phyloP scores from a whole-genome alignment of 225 moss, liverwort and hornwort species.

The Pseudoscleropodium purum region DNA sequence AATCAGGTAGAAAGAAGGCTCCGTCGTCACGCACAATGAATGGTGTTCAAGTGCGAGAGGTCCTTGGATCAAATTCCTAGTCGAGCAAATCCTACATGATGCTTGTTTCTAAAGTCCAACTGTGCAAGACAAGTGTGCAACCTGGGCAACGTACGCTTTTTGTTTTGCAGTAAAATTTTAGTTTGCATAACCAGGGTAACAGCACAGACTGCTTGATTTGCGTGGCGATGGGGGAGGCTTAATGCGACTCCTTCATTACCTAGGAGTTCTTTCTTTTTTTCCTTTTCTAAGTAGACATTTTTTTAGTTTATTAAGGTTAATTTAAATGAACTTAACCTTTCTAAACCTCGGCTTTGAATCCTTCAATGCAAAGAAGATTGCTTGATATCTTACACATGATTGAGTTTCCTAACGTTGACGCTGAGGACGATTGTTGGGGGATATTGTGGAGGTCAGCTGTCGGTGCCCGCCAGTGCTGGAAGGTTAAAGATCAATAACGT shows the following conservation, averaged over 20 bases:
- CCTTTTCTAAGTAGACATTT: not conserved
- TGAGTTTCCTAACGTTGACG: not conserved
- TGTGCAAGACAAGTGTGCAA: not conserved
- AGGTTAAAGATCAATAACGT: slow-evolving; percentile 15
- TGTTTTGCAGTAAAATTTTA: not conserved
- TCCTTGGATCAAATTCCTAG: not conserved
- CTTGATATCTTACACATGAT: not conserved
- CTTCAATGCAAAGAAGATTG: not conserved
- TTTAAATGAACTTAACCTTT: not conserved
- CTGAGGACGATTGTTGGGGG: not conserved
- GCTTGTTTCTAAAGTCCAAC: not conserved
- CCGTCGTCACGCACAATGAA: not conserved
- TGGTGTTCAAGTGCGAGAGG: not conserved
- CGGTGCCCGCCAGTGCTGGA: slow-evolving; percentile 12
- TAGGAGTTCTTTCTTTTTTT: not conserved
- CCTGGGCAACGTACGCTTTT: not conserved
- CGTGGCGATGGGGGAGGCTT: not conserved
- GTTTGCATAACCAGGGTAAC: not conserved
- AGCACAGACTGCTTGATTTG: not conserved
- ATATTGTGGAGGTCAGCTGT: slow-evolving; percentile 2
- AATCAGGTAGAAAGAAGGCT: not conserved
- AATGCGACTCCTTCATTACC: not conserved
- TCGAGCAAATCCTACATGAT: not conserved
- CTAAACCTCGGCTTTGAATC: too few relatives aligned
- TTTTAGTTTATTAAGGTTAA: not conserved